Base-by-base conservation (phyloP, 1,139 yeast genomes). In the Yamadazyma diospyri region DNA sequence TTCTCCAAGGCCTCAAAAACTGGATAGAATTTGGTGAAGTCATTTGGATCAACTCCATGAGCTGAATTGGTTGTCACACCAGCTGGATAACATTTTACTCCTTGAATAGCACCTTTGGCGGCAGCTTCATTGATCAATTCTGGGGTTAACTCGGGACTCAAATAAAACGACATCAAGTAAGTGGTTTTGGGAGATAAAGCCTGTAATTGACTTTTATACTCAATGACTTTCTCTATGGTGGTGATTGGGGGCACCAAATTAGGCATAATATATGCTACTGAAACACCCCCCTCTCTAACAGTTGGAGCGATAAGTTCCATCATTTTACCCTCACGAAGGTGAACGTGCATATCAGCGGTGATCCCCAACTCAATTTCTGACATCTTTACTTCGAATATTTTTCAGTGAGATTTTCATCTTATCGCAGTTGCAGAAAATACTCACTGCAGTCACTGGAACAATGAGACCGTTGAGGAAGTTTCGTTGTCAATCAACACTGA, bases 311-410 rank as follows among this genome's bases (percentile, higher is more conserved):
- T 87, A 21, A 86, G 71, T 46, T 86, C 81, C 83, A 87, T 87
- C 96, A 94, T 87, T 11, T 72, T 69, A 1, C 95, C 97, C 41
- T 89, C 95, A 50, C 98, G 83, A 22, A 94, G 74, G 55, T 92
- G 99, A 32, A 92, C 97, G 53, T 92, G 99, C 76, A 87, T 81
- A 55, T 92, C 99, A 15, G 96, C 97, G 9, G 97, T 86, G 36
- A 76, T 62, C 5, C 96, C 97, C 27, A 89, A 66, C 37, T 80
- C 73, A 29, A 79, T 66, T 46, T 67, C 69, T 30, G 41, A 30
- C 23, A 36, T 37, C n/a, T n/a, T n/a, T n/a, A n/a, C n/a, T n/a
- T n/a, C n/a, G n/a, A n/a, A n/a, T n/a, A n/a, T n/a, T n/a, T 7
- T 9, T 27, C 22, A 16, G 8, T 18, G 17, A 26, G 16, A 6